Percentiles rank a stretch among this genome's conserved stretches.
These are phyloP conservation scores for Ulota crispa DNA, from an alignment of 225 moss, liverwort and hornwort species.

Conservation along the genomic window DNA sequence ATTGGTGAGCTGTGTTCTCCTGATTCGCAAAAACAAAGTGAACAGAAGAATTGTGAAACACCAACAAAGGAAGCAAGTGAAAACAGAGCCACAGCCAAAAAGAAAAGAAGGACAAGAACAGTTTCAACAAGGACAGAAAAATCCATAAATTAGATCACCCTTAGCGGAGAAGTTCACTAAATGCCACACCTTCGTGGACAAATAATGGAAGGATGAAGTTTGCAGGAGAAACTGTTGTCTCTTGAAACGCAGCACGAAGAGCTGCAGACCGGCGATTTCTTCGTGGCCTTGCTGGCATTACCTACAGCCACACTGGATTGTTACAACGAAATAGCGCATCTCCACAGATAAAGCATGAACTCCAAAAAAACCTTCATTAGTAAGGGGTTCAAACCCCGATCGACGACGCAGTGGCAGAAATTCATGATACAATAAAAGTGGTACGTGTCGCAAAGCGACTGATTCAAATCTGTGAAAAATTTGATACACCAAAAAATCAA, in stretches of 20 bases:
- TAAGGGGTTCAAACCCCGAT: not conserved
- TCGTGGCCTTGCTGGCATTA: conserved; percentile 81
- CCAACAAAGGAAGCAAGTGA: not conserved
- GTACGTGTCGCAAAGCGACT: not conserved
- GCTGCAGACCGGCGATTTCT: conserved; percentile 88
- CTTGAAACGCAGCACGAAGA: conserved; percentile 91
- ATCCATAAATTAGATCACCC: not conserved
- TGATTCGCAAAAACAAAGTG: conserved; percentile 18
- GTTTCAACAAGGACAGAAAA: not conserved
- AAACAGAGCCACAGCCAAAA: not conserved
- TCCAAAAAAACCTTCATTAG: not conserved
- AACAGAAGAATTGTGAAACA: not conserved
- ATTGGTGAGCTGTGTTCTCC: conserved; percentile 82
- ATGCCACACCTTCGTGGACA: conserved; percentile 82
- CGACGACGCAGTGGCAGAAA: not conserved
- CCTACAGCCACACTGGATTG: conserved; percentile 39
- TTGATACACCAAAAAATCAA: not conserved
- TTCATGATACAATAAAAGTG: not conserved
- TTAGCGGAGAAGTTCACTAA: not conserved
- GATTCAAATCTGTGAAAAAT: not conserved
- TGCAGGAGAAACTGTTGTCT: conserved; percentile 79
- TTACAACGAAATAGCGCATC: not conserved
- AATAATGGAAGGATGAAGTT: conserved; percentile 97
- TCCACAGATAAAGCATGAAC: not conserved
- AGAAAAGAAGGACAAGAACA: not conserved